Percentiles rank a stretch among this genome's conserved stretches.
phyloP scores from a whole-genome alignment of 306 rosid genomes.

The Quercus ilex region DNA sequence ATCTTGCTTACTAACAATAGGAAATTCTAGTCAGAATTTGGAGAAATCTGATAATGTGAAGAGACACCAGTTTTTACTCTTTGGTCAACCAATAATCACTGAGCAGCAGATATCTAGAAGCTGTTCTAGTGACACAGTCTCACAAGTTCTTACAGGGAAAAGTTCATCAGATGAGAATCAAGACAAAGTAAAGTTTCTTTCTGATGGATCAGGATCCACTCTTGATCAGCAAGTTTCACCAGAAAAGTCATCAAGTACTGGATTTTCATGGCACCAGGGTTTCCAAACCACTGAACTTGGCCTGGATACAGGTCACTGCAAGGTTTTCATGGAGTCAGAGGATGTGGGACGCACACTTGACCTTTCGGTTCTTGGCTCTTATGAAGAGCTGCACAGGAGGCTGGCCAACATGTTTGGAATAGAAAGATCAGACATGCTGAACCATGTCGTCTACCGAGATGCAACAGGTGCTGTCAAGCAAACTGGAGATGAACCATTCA shows the following conservation, averaged over 20 bases:
- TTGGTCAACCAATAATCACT: slow-evolving; percentile 93
- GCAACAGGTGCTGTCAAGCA: slow-evolving; percentile 64
- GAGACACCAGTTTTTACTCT: slow-evolving; percentile 81
- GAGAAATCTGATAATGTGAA: slow-evolving; percentile 67
- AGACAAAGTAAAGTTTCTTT: slow-evolving; percentile 41
- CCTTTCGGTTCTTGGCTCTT: slow-evolving; percentile 62
- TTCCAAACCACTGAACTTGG: slow-evolving; percentile 37
- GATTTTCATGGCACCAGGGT: slow-evolving; percentile 52
- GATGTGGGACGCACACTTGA: slow-evolving; percentile 90
- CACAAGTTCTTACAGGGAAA: slow-evolving; percentile 30
- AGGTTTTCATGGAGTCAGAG: slow-evolving; percentile 90
- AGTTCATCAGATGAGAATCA: slow-evolving; percentile 24
- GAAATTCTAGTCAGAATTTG: slow-evolving; percentile 55
- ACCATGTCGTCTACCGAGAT: slow-evolving; percentile 80
- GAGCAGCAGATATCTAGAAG: slow-evolving; percentile 78
- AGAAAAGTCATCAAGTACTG: slow-evolving; percentile 46
- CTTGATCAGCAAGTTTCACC: slow-evolving; percentile 39
- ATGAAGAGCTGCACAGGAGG: slow-evolving; percentile 72
- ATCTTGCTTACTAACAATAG: slow-evolving; percentile 68
- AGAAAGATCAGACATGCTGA: slow-evolving; percentile 60
- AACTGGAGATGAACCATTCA: slow-evolving; percentile 87
- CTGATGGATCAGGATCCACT: slow-evolving; percentile 40
- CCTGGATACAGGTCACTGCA: slow-evolving; percentile 75
- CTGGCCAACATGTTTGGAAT: slow-evolving; percentile 84
- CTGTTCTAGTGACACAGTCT: slow-evolving; percentile 38